phyloP scores from a whole-genome alignment of 2,329 filamentous ascomycete species.

The Pseudocercospora musae region DNA sequence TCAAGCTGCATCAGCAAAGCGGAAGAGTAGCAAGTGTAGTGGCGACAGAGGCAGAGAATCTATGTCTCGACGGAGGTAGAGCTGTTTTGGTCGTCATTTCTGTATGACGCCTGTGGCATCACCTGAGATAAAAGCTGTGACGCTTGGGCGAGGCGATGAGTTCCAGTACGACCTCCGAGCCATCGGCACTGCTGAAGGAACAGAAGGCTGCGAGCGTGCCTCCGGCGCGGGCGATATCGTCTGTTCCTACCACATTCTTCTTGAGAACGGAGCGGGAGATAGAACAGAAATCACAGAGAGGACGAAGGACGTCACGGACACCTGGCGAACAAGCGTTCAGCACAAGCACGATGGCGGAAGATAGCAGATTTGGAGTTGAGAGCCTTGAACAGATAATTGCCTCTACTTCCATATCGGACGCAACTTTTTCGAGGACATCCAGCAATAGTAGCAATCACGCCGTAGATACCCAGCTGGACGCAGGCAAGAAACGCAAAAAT shows the following conservation, averaged over 20 bases:
- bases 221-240: slow-evolving; percentile 25
- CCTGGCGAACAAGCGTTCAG: slow-evolving; percentile 21
- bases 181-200: slow-evolving; percentile 6
- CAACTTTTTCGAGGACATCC: slow-evolving; percentile 23
- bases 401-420: slow-evolving; percentile 38
- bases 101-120: neutral
- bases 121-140: neutral
- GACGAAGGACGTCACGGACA: slow-evolving; percentile 27
- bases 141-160: neutral
- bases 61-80: neutral
- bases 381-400: slow-evolving; percentile 55
- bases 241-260: slow-evolving; percentile 58
- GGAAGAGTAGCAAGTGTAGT: neutral
- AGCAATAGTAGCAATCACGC: slow-evolving; percentile 27
- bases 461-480: slow-evolving; percentile 18
- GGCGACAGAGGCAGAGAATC: neutral
- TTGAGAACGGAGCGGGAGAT: slow-evolving; percentile 53
- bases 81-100: neutral
- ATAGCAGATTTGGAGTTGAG: slow-evolving; percentile 56
- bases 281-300: slow-evolving; percentile 33
- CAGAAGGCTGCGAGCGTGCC: slow-evolving; percentile 21
- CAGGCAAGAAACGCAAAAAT: slow-evolving; percentile 30
- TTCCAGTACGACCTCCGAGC: neutral
- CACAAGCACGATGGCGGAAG: slow-evolving; percentile 33
- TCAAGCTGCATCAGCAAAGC: neutral